A percentile compares a stretch with the other conserved stretches of the same genome.
Evolutionary conservation across 805 yeast genomes (phyloP).

Genomic region (Kuraishia cidri): DNA sequence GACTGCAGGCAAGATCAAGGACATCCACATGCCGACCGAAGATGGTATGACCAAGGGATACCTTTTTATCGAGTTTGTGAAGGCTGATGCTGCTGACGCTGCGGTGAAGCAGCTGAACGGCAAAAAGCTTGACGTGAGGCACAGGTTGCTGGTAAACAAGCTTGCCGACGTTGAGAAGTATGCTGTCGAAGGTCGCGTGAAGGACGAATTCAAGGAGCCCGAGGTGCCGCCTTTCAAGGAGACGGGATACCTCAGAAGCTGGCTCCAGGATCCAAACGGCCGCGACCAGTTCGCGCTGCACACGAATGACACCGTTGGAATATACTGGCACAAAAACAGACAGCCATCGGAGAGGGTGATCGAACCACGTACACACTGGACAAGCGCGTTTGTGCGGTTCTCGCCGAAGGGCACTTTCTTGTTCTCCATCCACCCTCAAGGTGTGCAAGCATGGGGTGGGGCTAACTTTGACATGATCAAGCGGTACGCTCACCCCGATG

Average conservation of each 20-base stretch:
- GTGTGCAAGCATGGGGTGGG: slow-evolving; percentile 97
- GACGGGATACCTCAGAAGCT: slow-evolving; percentile 76
- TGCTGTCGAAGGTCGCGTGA: slow-evolving; percentile 55
- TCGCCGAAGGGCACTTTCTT: slow-evolving; percentile 91
- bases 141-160: slow-evolving; percentile 77
- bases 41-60: slow-evolving; percentile 80
- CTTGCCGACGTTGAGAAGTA: slow-evolving; percentile 76
- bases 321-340: slow-evolving; percentile 74
- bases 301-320: slow-evolving; percentile 70
- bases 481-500: slow-evolving; percentile 83
- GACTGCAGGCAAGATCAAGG: slow-evolving; percentile 71
- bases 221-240: slow-evolving; percentile 61
- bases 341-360: slow-evolving; percentile 67
- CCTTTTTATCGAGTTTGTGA: slow-evolving; percentile 74
- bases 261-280: slow-evolving; percentile 84
- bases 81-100: slow-evolving; percentile 56
- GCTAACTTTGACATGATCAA: slow-evolving; percentile 60
- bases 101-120: slow-evolving; percentile 79
- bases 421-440: slow-evolving; percentile 86
- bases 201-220: slow-evolving; percentile 63
- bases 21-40: slow-evolving; percentile 75
- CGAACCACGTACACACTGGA: slow-evolving; percentile 78
- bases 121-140: slow-evolving; percentile 90
- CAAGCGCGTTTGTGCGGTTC: slow-evolving; percentile 79
- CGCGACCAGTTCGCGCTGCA: slow-evolving; percentile 88